Percentiles rank a stretch among this genome's conserved stretches.
Evolutionary conservation across 768 basidiomycete species (phyloP).

Genomic region (Sporobolomyces roseus): DNA sequence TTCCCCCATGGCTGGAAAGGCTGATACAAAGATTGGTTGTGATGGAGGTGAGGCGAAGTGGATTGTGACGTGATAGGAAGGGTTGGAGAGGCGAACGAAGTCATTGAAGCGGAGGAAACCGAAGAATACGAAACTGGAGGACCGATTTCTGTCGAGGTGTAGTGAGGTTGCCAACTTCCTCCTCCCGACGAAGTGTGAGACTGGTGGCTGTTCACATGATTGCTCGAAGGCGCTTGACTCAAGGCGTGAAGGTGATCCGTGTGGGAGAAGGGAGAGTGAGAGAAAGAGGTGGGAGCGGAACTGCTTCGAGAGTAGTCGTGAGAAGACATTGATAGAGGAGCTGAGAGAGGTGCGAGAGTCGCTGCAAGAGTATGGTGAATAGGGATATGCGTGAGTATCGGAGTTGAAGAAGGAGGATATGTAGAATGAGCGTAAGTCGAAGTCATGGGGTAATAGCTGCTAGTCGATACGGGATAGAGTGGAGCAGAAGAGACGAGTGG

Average conservation of each 20-base stretch:
- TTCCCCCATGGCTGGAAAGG: no score
- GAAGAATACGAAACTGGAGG: background rate
- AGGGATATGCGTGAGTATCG: conserved; percentile 9
- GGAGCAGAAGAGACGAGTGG: background rate
- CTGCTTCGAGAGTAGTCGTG: conserved; percentile 1
- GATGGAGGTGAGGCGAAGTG: background rate
- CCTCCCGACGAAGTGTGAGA: background rate
- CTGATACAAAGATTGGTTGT: no score
- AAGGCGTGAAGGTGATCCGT: background rate
- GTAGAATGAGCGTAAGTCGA: conserved; percentile 5
- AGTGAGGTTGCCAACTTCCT: background rate
- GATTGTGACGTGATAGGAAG: background rate
- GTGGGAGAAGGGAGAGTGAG: background rate
- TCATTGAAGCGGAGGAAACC: background rate
- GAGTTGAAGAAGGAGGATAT: conserved; percentile 2
- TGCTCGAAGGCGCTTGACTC: background rate
- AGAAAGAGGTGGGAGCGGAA: background rate
- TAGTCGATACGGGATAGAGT: background rate
- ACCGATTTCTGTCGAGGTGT: background rate
- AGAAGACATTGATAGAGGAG: background rate
- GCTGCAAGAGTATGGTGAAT: conserved; percentile 16
- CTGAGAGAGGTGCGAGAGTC: conserved; percentile 9
- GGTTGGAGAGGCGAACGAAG: background rate
- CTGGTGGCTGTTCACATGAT: background rate
- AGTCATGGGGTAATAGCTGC: conserved; percentile 9